Percentiles rank a stretch among this genome's conserved stretches.
These are phyloP conservation scores for Cladosporium sp. DNA, from an alignment of 2,329 filamentous ascomycete species.

Conservation along the genomic window DNA sequence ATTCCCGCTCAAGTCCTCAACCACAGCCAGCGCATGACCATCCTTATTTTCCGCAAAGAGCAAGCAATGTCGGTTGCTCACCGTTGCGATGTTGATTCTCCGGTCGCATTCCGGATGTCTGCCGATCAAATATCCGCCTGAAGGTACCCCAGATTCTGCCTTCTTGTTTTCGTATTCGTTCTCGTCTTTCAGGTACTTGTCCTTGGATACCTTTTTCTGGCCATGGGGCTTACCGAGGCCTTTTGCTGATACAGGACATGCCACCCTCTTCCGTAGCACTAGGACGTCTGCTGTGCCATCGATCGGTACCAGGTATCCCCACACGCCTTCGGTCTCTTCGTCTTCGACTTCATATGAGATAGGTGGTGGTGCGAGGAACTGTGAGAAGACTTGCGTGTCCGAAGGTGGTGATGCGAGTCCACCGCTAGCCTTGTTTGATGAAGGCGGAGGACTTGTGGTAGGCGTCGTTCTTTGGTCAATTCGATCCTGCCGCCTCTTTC, in stretches of 20 bases:
- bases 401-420: slow-evolving; percentile 64
- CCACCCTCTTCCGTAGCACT: slow-evolving; percentile 72
- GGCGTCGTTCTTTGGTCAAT: slow-evolving; percentile 50
- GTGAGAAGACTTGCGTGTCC: slow-evolving; percentile 78
- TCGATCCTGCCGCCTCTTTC: background rate
- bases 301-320: slow-evolving; percentile 90
- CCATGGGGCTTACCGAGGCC: slow-evolving; percentile 30
- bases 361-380: slow-evolving; percentile 71
- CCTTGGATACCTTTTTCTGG: slow-evolving; percentile 40
- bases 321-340: slow-evolving; percentile 81
- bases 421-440: slow-evolving; percentile 39
- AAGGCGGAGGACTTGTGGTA: slow-evolving; percentile 34
- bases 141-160: slow-evolving; percentile 55
- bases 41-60: slow-evolving; percentile 63
- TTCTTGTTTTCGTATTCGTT: slow-evolving; percentile 61
- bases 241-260: slow-evolving; percentile 61
- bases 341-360: slow-evolving; percentile 81
- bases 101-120: slow-evolving; percentile 85
- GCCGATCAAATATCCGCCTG: slow-evolving; percentile 86
- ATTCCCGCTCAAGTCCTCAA: slow-evolving; percentile 94
- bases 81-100: slow-evolving; percentile 70
- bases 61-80: slow-evolving; percentile 83
- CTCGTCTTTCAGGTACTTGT: slow-evolving; percentile 60
- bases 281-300: slow-evolving; percentile 59
- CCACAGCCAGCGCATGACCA: slow-evolving; percentile 64